Base-by-base conservation (phyloP, 2,329 filamentous ascomycete species). In the Aureobasidium sp. region DNA sequence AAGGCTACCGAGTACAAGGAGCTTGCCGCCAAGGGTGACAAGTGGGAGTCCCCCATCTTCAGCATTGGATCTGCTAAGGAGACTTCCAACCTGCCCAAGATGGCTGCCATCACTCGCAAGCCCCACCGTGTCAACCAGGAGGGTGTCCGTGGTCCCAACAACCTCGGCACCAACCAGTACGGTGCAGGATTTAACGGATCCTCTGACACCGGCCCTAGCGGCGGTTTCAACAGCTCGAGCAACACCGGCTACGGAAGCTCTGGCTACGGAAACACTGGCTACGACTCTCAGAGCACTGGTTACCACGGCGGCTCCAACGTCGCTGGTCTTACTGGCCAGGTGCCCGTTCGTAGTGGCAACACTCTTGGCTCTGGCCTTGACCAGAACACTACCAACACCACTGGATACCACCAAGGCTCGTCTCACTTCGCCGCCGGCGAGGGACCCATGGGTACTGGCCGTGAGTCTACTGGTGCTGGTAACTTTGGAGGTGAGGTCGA, bases 1-100 rank as follows among this genome's bases (percentile, higher is more conserved):
- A 97, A 96, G 84, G 92, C 93, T 11, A 95, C 90, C 27, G 91
- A 96, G 76, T 97, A 95, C 82, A 90, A 86, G 78, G 86, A 97
- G 25, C 82, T 96, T 63, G 90, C 93, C 9, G 81, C 80, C 67
- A 91, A 94, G 84, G 94, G 94, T 58, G 89, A 96, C 62, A 87
- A 86, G 75, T 99, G 94, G 94, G 88, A 96, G 81, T 95, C 89
- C 64, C 91, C 93, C 11, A 86, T 99, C 70, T 99, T 99, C 80
- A 87, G 85, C 64, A 88, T 97, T 68, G 93, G 94, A 52, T 83
- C 78, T 47, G 91, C 92, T 12, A 80, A 83, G 61, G 86, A 87
- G 76, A 91, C 89, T 45, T 81, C 77, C 27, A 84, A 88, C 70
- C 82, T 97, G 47, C 91, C 92, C 1, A 72, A 76, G 65, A 72